Base-by-base conservation (phyloP, 257 asterid genomes). In the Petrea volubilis region DNA sequence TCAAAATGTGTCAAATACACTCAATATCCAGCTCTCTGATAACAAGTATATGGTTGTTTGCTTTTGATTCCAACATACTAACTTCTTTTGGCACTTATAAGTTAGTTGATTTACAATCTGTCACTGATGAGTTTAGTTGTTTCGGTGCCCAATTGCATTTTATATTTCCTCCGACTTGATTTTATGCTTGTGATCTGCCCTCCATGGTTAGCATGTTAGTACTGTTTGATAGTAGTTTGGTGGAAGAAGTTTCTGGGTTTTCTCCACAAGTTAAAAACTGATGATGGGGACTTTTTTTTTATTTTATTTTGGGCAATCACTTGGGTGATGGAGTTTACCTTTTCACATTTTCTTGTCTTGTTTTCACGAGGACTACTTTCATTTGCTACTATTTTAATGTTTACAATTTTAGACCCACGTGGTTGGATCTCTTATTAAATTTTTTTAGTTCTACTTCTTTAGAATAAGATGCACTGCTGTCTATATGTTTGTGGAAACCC, bases 11-110 rank as follows among this genome's bases (percentile, higher is more conserved):
- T 4, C 24, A 20, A 11, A 13, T 4, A 9, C 20, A 33, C 1
- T 9, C 60, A 21, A 4, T 71, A 71, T 71, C 68, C 68, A 47
- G 21, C 61, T 59, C 24, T 27, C n/a, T n/a, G 21, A 24, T 49
- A 8, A 31, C 33, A n/a, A 14, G 43, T 15, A 38, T 24, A 56
- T 27, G 13, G 40, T 68, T 38, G 11, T 38, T 7, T 38, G 11
- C 44, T 1, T 38, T 38, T 3, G 38, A 33, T 33, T 33, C 7
- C 38, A 3, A 3, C 3, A 7, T 33, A 33, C 38, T n/a, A 33
- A 33, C 38, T 33, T 3, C 38, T 33, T 33, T 33, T 33, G 38
- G 3, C 7, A 33, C 38, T 33, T 33, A 38, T 38, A 7, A 2
- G 11, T 2, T 3, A 7, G 13, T 3, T 38, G 44, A 7, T 38